Conservation (phyloP, 2,329 filamentous ascomycete species). For the Ilyonectria destructans region DNA sequence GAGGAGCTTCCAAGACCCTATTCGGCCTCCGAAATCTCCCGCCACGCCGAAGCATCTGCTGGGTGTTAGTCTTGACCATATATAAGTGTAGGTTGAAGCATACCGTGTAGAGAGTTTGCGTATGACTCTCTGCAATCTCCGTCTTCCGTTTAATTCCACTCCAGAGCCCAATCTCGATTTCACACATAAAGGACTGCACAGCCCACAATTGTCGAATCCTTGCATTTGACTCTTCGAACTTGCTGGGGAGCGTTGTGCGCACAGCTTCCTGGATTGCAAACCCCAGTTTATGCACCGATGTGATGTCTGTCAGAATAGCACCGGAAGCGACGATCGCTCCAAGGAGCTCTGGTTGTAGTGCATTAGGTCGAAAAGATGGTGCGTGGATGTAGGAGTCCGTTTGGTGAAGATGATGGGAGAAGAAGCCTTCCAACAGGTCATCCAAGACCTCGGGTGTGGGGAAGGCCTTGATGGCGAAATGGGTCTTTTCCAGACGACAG, state of each 20-base stretch:
- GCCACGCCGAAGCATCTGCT: conserved; percentile 29
- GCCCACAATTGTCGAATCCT: conserved; percentile 28
- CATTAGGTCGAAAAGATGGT: conserved; percentile 30
- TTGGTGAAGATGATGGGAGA: conserved; percentile 31
- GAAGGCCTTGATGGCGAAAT: conserved; percentile 33
- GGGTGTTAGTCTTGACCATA: not conserved
- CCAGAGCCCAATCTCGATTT: conserved; percentile 35
- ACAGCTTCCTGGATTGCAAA: conserved; percentile 35
- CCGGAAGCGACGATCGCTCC: conserved; percentile 18
- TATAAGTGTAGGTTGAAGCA: not conserved
- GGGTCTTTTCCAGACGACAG: conserved; percentile 31
- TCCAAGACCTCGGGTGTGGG: conserved; percentile 30
- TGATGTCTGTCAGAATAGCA: conserved; percentile 25
- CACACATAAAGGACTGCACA: conserved; percentile 32
- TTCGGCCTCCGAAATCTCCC: conserved; percentile 26
- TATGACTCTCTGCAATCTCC: conserved; percentile 37
- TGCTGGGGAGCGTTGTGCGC: conserved; percentile 19
- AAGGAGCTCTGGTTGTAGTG: conserved; percentile 24
- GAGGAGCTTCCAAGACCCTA: not conserved
- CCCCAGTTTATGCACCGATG: conserved; percentile 29
- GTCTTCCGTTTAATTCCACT: conserved; percentile 38
- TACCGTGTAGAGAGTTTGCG: conserved; percentile 35
- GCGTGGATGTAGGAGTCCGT: conserved; percentile 32
- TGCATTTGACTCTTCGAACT: conserved; percentile 31
- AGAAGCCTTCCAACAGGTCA: conserved; percentile 33